Conservation (phyloP, 2,329 filamentous ascomycete genomes). For the Plectosphaerella sp. region DNA sequence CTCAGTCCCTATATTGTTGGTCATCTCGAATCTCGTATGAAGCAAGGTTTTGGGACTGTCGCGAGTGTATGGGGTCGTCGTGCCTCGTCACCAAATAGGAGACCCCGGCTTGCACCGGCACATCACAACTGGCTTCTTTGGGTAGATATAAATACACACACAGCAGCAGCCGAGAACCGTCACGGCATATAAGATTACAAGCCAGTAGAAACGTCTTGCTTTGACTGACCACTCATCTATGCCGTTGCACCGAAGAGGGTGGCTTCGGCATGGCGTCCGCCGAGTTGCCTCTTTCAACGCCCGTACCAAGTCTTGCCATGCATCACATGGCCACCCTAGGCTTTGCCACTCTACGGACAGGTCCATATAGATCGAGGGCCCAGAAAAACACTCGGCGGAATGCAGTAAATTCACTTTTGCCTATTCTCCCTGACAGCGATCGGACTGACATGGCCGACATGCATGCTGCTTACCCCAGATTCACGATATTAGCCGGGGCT, state of each 20-base stretch:
- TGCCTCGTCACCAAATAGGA: no score
- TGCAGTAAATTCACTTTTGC: background rate
- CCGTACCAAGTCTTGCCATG: background rate
- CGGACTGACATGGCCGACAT: background rate
- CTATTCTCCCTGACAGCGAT: background rate
- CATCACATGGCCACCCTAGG: background rate
- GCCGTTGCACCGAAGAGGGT: background rate
- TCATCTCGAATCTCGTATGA: no score
- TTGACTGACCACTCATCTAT: background rate
- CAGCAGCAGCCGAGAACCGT: background rate
- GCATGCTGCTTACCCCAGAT: background rate
- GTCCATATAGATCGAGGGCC: background rate
- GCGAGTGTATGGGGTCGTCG: no score
- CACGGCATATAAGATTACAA: background rate
- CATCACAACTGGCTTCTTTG: no score
- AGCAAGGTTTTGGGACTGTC: no score
- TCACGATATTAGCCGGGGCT: background rate
- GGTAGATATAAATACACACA: no score
- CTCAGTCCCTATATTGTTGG: no score
- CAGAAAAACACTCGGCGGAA: background rate
- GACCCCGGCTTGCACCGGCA: no score
- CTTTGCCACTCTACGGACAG: background rate
- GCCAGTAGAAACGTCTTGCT: background rate
- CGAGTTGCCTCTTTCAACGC: background rate
- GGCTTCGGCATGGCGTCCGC: background rate